Conservation (phyloP, 441 rosid genomes). For the Erodium chrysanthum region DNA sequence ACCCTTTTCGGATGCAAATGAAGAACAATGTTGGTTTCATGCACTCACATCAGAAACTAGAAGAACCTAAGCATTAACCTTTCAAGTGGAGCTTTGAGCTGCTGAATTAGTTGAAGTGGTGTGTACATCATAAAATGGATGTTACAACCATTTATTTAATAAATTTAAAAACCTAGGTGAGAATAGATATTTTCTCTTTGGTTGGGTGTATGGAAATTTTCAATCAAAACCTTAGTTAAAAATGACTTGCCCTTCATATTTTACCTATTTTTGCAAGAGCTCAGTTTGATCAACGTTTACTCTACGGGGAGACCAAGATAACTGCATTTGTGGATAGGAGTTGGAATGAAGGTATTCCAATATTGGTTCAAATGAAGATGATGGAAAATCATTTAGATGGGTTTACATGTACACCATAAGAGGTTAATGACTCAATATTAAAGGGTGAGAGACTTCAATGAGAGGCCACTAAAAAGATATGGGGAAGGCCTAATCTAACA, state of each 20-base stretch:
- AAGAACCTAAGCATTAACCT: neutral
- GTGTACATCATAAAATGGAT: neutral
- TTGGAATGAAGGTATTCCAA: neutral
- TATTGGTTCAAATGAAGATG: neutral
- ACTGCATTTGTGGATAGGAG: neutral
- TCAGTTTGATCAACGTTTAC: neutral
- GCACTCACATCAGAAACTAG: neutral
- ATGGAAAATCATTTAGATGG: neutral
- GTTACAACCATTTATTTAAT: neutral
- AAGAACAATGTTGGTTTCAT: constrained; percentile 5
- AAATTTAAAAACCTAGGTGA: neutral
- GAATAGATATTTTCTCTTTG: neutral
- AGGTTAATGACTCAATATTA: neutral
- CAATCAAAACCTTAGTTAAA: neutral
- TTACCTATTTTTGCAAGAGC: neutral
- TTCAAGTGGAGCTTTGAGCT: neutral
- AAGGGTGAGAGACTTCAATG: neutral
- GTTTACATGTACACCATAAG: neutral
- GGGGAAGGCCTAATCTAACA: neutral
- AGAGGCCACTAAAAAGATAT: neutral
- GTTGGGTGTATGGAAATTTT: neutral
- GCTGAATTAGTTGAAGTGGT: neutral
- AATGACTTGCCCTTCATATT: neutral
- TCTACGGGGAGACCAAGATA: neutral
- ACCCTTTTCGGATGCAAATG: neutral